A percentile compares a stretch with the other conserved stretches of the same genome.
Evolutionary conservation across 2,329 filamentous ascomycete genomes (phyloP).

Genomic region (Cordyceps javanica): DNA sequence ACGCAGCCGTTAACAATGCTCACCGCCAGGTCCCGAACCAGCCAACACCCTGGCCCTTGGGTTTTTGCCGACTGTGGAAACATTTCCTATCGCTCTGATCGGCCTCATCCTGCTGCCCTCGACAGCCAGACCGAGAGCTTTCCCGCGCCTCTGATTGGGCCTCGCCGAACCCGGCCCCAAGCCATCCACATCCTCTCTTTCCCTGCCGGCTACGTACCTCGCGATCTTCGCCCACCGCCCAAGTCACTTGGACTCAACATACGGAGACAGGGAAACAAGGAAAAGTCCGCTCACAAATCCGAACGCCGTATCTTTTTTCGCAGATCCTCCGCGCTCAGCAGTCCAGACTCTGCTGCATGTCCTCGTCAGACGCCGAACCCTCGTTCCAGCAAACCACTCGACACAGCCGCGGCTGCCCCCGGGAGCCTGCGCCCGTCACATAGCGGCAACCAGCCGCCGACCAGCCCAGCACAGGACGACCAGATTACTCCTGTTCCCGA

Average conservation of each 20-base stretch:
- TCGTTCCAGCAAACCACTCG: background rate
- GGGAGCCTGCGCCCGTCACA: background rate
- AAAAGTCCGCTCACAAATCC: background rate
- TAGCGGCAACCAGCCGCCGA: background rate
- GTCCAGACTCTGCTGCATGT: constrained; percentile 2
- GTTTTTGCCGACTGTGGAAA: constrained; percentile 20
- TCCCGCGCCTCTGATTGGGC: constrained; percentile 33
- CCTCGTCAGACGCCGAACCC: background rate
- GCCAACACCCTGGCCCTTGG: constrained; percentile 15
- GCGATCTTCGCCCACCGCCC: constrained; percentile 35
- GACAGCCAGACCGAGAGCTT: constrained; percentile 16
- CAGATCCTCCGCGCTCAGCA: background rate
- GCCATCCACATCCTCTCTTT: constrained; percentile 38
- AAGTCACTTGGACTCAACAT: constrained; percentile 20
- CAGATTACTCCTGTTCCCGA: background rate
- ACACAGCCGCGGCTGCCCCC: background rate
- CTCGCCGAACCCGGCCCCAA: constrained; percentile 33
- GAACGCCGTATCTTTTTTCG: background rate
- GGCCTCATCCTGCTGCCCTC: constrained; percentile 10
- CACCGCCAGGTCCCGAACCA: background rate
- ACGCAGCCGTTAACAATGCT: constrained; percentile 1
- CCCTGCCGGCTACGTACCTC: constrained; percentile 37
- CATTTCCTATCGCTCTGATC: constrained; percentile 24
- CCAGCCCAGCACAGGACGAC: background rate
- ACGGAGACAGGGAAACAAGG: background rate